Evolutionary conservation across 2,329 filamentous ascomycete genomes (phyloP), one percentile per base, ranked within the genome.

Genomic region (Neopestalotiopsis rosae): DNA sequence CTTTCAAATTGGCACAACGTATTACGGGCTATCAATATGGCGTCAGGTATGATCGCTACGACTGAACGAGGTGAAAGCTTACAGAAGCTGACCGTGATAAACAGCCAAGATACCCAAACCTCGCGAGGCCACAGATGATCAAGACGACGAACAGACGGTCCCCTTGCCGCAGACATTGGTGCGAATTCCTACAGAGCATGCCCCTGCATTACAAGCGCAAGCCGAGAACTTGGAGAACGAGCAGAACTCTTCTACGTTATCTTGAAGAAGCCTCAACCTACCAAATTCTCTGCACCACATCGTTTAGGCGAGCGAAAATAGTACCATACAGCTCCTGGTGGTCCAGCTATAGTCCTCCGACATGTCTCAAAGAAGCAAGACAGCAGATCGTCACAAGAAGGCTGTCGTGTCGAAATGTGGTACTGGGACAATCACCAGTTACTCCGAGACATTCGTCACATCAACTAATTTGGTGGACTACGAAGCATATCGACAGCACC

Each of bases 1-100:
- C 85, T 97, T 78, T 89, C 91, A 66, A 97, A 96, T 79, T 97
- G 94, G 94, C 92, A 95, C 79, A 95, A 94, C 74, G 93, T 97
- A 72, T 86, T 97, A 70, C 87, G 92, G 72, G 93, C 93, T 57
- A 95, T 97, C 76, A 92, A 92, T 76, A 95, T 96, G 92, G 94
- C 94, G 71, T 95, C 92, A 70, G 87, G 93, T 95, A 86, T 76
- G 89, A 49, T 69, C 34, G 28, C 32, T 59, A 6, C 24, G 57
- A 12, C 3, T n/a, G 6, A 32, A 28, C 9, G 6, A 30, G 24
- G 17, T 3, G 30, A 12, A 65, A 68, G 72, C 63, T 69, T 68
- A 68, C 75, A 59, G 57, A 30, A 72, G 65, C 65, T 65, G 13
- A 52, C 24, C 45, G 24, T 49, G 38, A 6, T 5, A 12, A 40